A percentile compares a stretch with the other conserved stretches of the same genome.
These are phyloP conservation scores for Shiraia sp. DNA, from an alignment of 2,329 filamentous ascomycete species.

Conservation along the genomic window DNA sequence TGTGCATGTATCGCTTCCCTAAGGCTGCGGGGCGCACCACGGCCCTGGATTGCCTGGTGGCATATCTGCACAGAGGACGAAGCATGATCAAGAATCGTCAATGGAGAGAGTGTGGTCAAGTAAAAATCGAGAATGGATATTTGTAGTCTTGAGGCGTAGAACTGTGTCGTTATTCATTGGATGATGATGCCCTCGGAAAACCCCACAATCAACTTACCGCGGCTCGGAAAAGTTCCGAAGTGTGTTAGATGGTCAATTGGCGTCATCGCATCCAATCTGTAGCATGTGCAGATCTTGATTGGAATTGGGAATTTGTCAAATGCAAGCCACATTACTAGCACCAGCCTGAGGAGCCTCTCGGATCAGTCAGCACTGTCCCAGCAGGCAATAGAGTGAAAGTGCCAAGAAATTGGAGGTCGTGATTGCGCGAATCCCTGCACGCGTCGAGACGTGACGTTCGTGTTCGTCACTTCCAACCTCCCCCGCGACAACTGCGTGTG, in stretches of 20 bases:
- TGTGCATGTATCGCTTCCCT: conserved; percentile 47
- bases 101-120: background rate
- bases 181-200: conserved; percentile 26
- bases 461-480: conserved; percentile 20
- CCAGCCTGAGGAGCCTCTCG: conserved; percentile 6
- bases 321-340: background rate
- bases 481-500: conserved; percentile 12
- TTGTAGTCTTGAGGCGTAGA: background rate
- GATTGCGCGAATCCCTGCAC: conserved; percentile 35
- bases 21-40: conserved; percentile 29
- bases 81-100: conserved; percentile 44
- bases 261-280: background rate
- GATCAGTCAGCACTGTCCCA: background rate
- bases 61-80: conserved; percentile 46
- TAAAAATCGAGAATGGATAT: background rate
- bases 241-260: conserved; percentile 14
- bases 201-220: conserved; percentile 23
- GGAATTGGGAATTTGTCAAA: no score
- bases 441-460: conserved; percentile 36
- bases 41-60: conserved; percentile 45
- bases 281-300: no score
- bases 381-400: conserved; percentile 8
- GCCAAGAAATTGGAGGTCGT: conserved; percentile 32
- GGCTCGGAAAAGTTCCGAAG: conserved; percentile 28
- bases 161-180: conserved; percentile 6